Base-by-base conservation (phyloP, 805 yeast species). In the Ogataea angusta region DNA sequence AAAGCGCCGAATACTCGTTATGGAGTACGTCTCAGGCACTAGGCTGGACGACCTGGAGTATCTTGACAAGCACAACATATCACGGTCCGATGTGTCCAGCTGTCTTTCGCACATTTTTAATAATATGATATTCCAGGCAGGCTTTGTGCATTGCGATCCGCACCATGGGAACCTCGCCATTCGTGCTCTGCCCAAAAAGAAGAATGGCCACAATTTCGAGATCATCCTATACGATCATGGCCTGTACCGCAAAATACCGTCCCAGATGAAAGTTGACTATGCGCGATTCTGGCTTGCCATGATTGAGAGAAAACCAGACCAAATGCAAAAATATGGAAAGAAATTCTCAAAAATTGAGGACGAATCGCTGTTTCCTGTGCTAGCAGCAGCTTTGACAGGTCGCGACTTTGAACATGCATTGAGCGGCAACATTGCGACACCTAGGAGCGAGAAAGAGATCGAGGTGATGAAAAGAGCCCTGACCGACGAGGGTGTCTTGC, bases 161-260 rank as follows among this genome's bases (percentile, higher is more conserved):
- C 99, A 93, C 60, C 96, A 95, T 9, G 99, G 99, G 0, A 93
- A 93, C 56, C 68, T 93, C 44, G 96, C 98, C 0, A 87, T 93
- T 16, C 69, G 89, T 41, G 64, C 71, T 24, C 63, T 71, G 6
- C 53, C 53, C 13, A 38, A 47, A 5, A 53, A 56, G 22, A 50
- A 45, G 26, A 46, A 57, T 27, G 64, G 65, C 2, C 88, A 82
- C 57, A 90, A 91, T 59, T 93, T 93, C 60, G 99, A 93, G 62
- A 86, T 93, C 37, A 70, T 93, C 6, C 69, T 93, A 14, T 95
- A 88, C 59, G 99, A 93, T 64, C 99, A 93, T 62, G 99, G 99
- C 0, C 69, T 93, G 14, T 93, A 93, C 60, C 72, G 99, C 45
- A 78, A 82, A 43, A 88, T 95, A 10, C 84, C 95, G 1, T 68